A percentile compares a stretch with the other conserved stretches of the same genome.
phyloP scores from a whole-genome alignment of 148 eudicot species.

The Rhododendron vialii region DNA sequence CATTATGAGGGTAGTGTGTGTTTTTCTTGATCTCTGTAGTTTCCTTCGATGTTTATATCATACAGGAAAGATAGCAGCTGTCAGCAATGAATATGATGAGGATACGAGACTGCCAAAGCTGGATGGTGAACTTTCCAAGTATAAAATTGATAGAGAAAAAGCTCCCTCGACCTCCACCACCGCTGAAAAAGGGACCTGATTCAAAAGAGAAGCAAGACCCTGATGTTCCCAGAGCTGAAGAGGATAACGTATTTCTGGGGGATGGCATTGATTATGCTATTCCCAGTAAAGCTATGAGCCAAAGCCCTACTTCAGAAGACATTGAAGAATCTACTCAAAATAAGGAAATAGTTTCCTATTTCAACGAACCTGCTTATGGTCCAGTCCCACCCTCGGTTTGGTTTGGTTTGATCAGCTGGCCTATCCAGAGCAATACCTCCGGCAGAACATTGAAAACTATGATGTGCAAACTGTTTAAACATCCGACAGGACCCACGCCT shows the following conservation, averaged over 20 bases:
- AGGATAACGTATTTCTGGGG: slow-evolving; percentile 93
- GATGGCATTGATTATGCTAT: slow-evolving; percentile 73
- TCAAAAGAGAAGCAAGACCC: slow-evolving; percentile 52
- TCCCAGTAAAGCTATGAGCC: slow-evolving; percentile 79
- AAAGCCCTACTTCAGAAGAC: slow-evolving; percentile 88
- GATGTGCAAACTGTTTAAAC: too few relatives aligned
- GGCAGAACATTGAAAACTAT: slow-evolving; percentile 68
- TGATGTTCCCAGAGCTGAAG: slow-evolving; percentile 62
- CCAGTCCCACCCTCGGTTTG: slow-evolving; percentile 57
- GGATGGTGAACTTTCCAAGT: slow-evolving; percentile 36
- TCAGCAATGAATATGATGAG: slow-evolving; percentile 57
- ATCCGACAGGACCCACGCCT: slow-evolving; percentile 69
- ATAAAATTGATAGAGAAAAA: slow-evolving; percentile 39
- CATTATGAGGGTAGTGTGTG: not conserved
- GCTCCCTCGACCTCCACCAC: slow-evolving; percentile 76
- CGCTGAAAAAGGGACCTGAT: slow-evolving; percentile 47
- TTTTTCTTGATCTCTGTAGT: not conserved
- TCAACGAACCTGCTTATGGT: slow-evolving; percentile 79
- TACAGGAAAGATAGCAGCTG: slow-evolving; percentile 56
- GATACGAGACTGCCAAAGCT: slow-evolving; percentile 51
- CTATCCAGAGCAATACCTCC: slow-evolving; percentile 81
- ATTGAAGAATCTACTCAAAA: slow-evolving; percentile 96
- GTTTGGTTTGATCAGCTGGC: slow-evolving; percentile 35
- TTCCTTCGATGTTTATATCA: not conserved
- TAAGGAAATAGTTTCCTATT: slow-evolving; percentile 64